phyloP scores from a whole-genome alignment of 192 early-diverging fungal genomes.

The Backusella parvicylindrica region DNA sequence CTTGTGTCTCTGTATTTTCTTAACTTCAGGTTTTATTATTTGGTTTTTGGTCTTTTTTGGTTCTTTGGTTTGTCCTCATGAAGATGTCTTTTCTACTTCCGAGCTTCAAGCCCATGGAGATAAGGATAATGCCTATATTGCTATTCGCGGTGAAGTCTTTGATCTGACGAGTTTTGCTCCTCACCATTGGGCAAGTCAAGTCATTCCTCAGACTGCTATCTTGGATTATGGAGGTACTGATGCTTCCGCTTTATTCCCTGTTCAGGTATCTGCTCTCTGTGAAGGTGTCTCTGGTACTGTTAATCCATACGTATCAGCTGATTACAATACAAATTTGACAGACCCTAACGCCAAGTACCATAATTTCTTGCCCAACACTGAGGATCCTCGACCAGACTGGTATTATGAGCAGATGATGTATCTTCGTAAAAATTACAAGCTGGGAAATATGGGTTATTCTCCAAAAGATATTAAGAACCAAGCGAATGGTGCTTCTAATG shows the following conservation, averaged over 20 bases:
- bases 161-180: constrained; percentile 65
- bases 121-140: constrained; percentile 54
- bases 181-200: constrained; percentile 47
- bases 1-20: constrained; percentile 79
- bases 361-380: constrained; percentile 66
- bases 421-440: constrained; percentile 57
- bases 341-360: constrained; percentile 58
- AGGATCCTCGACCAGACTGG: constrained; percentile 64
- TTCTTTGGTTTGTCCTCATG: constrained; percentile 69
- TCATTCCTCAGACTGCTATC: constrained; percentile 56
- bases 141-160: constrained; percentile 83
- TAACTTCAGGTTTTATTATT: constrained; percentile 74
- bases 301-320: constrained; percentile 41
- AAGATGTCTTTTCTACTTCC: constrained; percentile 65
- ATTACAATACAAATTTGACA: constrained; percentile 45
- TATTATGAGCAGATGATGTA: constrained; percentile 60
- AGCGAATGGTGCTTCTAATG: constrained; percentile 32
- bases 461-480: constrained; percentile 54
- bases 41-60: constrained; percentile 84
- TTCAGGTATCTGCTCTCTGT: constrained; percentile 68
- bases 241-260: constrained; percentile 64
- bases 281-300: constrained; percentile 33
- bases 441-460: constrained; percentile 63
- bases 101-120: constrained; percentile 44
- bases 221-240: constrained; percentile 55